These are phyloP conservation scores for Bruguiera sexangula DNA, from an alignment of 345 rosid species.

Conservation along the genomic window DNA sequence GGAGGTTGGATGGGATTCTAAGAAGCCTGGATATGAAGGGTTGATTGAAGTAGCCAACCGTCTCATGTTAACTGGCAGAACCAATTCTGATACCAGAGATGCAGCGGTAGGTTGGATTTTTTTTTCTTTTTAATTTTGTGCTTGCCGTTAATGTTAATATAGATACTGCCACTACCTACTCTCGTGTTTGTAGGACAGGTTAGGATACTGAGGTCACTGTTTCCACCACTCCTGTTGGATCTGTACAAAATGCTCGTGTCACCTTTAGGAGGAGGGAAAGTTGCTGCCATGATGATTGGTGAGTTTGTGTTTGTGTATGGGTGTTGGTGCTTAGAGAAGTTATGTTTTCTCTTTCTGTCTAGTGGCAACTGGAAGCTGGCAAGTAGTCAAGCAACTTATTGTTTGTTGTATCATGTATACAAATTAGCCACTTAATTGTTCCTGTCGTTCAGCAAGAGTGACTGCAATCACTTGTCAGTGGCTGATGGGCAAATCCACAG, in stretches of 20 bases:
- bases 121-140: background rate
- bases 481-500: slow-evolving; percentile 79
- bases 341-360: too few species aligned
- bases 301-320: slow-evolving; percentile 27
- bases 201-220: slow-evolving; percentile 60
- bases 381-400: background rate
- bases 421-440: background rate
- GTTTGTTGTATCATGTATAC: background rate
- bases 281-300: slow-evolving; percentile 91
- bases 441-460: slow-evolving; percentile 60
- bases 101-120: slow-evolving; percentile 48
- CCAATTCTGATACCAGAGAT: slow-evolving; percentile 53
- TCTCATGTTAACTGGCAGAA: slow-evolving; percentile 56
- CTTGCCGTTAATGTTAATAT: background rate
- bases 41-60: slow-evolving; percentile 69
- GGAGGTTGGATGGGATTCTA: slow-evolving; percentile 96
- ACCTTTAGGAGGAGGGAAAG: slow-evolving; percentile 67
- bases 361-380: too few species aligned
- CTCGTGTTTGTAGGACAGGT: slow-evolving; percentile 40
- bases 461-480: slow-evolving; percentile 86
- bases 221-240: slow-evolving; percentile 70
- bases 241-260: slow-evolving; percentile 62
- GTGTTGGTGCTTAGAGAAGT: too few species aligned
- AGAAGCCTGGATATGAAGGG: slow-evolving; percentile 79
- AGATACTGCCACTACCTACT: background rate